Conservation (phyloP, 129 eudicot genomes). For the Escallonia herrerae region DNA sequence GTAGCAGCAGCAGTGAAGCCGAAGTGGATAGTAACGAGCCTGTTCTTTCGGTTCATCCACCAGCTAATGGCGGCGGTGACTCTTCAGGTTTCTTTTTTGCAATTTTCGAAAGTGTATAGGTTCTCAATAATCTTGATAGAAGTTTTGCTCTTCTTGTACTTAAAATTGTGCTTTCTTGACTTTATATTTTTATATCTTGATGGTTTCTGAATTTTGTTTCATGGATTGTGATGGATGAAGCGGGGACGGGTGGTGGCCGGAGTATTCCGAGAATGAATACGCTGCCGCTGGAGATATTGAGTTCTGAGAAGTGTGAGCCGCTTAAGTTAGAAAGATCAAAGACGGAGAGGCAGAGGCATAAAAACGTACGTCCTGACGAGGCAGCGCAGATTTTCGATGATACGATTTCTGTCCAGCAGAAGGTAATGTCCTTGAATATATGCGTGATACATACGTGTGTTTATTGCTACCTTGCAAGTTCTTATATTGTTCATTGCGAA, state of each 20-base stretch:
- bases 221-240: conserved; percentile 5
- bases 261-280: conserved; percentile 45
- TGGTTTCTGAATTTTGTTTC: neutral
- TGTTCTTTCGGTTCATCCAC: conserved; percentile 2
- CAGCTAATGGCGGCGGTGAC: conserved; percentile 20
- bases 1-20: neutral
- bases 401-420: conserved; percentile 58
- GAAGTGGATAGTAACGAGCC: conserved; percentile 1
- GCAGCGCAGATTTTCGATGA: conserved; percentile 82
- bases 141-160: no score
- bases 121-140: neutral
- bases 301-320: conserved; percentile 36
- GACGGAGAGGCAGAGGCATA: conserved; percentile 62
- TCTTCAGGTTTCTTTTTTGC: conserved; percentile 21
- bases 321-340: conserved; percentile 61
- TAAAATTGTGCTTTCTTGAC: neutral
- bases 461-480: neutral
- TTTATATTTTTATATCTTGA: neutral
- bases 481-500: neutral
- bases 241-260: conserved; percentile 44
- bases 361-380: conserved; percentile 49
- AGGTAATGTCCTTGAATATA: conserved; percentile 43
- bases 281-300: conserved; percentile 40
- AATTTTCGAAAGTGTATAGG: neutral
- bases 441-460: neutral